Evolutionary conservation across 2,329 filamentous ascomycete species (phyloP).

Genomic region (Fusarium cicatricum): DNA sequence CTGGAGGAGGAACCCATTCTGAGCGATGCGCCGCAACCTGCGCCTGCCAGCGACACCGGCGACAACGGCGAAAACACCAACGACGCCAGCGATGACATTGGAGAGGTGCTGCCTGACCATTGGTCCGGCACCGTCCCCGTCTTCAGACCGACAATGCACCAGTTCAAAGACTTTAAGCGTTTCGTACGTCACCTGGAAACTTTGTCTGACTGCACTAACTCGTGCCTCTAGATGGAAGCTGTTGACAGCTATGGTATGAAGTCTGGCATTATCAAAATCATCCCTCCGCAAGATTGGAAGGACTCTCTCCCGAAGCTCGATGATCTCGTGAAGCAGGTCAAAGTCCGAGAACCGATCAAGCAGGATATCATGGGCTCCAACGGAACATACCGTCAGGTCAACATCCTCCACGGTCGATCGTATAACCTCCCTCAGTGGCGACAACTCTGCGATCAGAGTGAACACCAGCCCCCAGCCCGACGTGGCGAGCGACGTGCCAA

Average conservation of each 20-base stretch:
- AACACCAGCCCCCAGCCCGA: conserved; percentile 92
- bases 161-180: conserved; percentile 92
- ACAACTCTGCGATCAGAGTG: conserved; percentile 89
- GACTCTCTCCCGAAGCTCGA: conserved; percentile 79
- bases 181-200: conserved; percentile 69
- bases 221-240: conserved; percentile 70
- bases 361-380: conserved; percentile 97
- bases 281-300: conserved; percentile 94
- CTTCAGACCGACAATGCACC: conserved; percentile 93
- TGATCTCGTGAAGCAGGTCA: conserved; percentile 88
- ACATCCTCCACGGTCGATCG: conserved; percentile 93
- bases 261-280: conserved; percentile 94
- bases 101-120: conserved; percentile 83
- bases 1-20: conserved; percentile 63
- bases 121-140: conserved; percentile 93
- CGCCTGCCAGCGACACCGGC: conserved; percentile 35
- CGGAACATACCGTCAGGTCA: conserved; percentile 95
- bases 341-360: conserved; percentile 95
- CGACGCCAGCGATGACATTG: conserved; percentile 68
- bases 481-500: conserved; percentile 81
- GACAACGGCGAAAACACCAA: conserved; percentile 47
- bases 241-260: conserved; percentile 97
- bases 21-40: conserved; percentile 44
- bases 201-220: conserved; percentile 38
- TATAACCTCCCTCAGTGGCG: conserved; percentile 99